Base-by-base conservation (phyloP, 108 stramenopile species). In the Cyclotella baltica region DNA sequence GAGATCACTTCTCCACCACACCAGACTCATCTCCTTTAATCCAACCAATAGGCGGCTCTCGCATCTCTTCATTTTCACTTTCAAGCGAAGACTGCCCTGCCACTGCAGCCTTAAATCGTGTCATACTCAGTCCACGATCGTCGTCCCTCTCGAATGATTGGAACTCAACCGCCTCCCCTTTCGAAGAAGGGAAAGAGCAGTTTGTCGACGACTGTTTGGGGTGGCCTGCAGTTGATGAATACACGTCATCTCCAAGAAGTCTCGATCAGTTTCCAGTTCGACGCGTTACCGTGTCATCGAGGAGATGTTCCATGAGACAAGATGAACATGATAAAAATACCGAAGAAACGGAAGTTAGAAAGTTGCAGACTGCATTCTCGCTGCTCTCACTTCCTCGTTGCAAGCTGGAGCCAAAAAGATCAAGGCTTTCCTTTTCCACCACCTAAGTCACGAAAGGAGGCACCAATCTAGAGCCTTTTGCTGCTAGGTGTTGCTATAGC, bases 301-400 rank as follows among this genome's bases (percentile, higher is more conserved):
- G 59, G 15, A 61, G 31, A 34, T 61, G 59, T 61, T 33, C 59
- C 11, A 15, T 33, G 11, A 61, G 59, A 61, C 1, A 30, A 3
- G 59, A 33, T 8, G 59, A 10, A n/a, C 47, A 48, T n/a, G 47
- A 48, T 1, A 33, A 30, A n/a, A 31, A 34, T 11, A 31, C 31
- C 31, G 33, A 10, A 1, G 33, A 61, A 13, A 1, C 30, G 16
- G 59, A 61, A 3, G 33, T 61, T 11, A 22, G 59, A 4, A 61
- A 33, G 59, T 31, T 61, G 16, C 59, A 61, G 20, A 33, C 59
- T 13, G 59, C 59, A 3, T 61, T 61, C 59, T 61, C 59, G 59
- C 11, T 61, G 31, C 59, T 61, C 1, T 61, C 59, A 11, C 34
- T 61, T 4, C 59, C 59, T 30, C 30, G 16, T 18, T 22, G 31